Percentiles rank a stretch among this genome's conserved stretches.
phyloP scores from a whole-genome alignment of 2,329 filamentous ascomycete genomes.

The Fusarium miscanthi region DNA sequence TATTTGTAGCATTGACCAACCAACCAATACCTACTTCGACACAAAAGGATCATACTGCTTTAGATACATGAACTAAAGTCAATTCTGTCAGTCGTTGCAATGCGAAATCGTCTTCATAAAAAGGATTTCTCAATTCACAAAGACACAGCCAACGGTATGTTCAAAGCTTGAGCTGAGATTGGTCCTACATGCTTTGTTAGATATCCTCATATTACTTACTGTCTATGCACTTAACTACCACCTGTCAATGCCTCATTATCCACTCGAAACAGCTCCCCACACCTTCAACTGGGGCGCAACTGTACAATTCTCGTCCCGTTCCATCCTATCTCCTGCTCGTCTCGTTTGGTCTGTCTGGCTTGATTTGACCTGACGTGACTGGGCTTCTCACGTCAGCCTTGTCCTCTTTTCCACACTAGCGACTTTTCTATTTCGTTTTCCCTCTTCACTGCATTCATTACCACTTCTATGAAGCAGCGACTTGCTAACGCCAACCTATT shows the following conservation, averaged over 20 bases:
- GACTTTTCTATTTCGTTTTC: slow-evolving; percentile 6
- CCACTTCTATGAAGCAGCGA: background rate
- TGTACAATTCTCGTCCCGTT: slow-evolving; percentile 28
- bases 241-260: slow-evolving; percentile 24
- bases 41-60: background rate
- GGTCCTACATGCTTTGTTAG: background rate
- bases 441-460: background rate
- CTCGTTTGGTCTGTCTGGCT: slow-evolving; percentile 4
- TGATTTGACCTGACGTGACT: background rate
- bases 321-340: slow-evolving; percentile 12
- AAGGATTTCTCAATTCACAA: slow-evolving; percentile 52
- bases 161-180: background rate
- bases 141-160: slow-evolving; percentile 45
- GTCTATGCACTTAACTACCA: slow-evolving; percentile 19
- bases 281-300: slow-evolving; percentile 32
- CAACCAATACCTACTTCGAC: slow-evolving; percentile 9
- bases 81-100: slow-evolving; percentile 30
- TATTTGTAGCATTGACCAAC: slow-evolving; percentile 20
- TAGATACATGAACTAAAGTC: background rate
- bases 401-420: slow-evolving; percentile 1
- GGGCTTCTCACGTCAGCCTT: slow-evolving; percentile 34
- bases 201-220: background rate
- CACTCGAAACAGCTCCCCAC: slow-evolving; percentile 43
- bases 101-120: slow-evolving; percentile 50
- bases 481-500: slow-evolving; percentile 36